Evolutionary conservation across 2,329 filamentous ascomycete species (phyloP).

Genomic region (Xylariales sp.): DNA sequence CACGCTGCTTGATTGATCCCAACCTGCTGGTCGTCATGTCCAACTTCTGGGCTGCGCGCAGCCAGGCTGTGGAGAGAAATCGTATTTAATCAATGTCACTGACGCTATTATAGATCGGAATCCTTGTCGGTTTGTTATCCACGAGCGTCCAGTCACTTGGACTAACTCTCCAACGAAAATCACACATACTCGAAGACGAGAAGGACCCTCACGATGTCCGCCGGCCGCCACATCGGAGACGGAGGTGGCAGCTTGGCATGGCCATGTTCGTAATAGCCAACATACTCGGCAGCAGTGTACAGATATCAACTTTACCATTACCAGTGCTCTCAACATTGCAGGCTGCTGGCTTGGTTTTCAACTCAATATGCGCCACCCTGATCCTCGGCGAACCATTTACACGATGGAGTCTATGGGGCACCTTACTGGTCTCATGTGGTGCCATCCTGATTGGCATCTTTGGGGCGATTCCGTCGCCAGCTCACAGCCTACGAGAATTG

Average conservation of each 20-base stretch:
- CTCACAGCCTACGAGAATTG: conserved; percentile 81
- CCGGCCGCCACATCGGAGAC: conserved; percentile 81
- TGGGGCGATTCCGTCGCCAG: conserved; percentile 88
- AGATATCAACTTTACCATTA: conserved; percentile 92
- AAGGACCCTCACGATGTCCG: conserved; percentile 74
- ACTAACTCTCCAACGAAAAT: conserved; percentile 94
- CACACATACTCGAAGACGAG: conserved; percentile 95
- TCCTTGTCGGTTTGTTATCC: conserved; percentile 87
- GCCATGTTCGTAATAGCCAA: conserved; percentile 95
- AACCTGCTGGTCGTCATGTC: too few species aligned
- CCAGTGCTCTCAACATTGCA: conserved; percentile 94
- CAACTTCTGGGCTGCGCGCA: too few species aligned
- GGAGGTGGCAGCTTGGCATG: conserved; percentile 97
- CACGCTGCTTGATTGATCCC: too few species aligned
- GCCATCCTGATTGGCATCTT: conserved; percentile 92
- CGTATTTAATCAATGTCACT: too few species aligned
- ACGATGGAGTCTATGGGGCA: conserved; percentile 85
- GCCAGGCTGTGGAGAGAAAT: too few species aligned
- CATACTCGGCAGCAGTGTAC: conserved; percentile 89
- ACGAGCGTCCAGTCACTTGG: conserved; percentile 94
- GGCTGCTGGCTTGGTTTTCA: conserved; percentile 94
- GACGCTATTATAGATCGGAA: conserved; percentile 81
- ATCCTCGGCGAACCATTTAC: conserved; percentile 94
- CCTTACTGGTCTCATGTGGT: conserved; percentile 78
- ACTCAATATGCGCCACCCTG: conserved; percentile 92